Percentiles rank a stretch among this genome's conserved stretches.
Evolutionary conservation across 257 asterid species (phyloP).

Genomic region (Lycium barbarum): DNA sequence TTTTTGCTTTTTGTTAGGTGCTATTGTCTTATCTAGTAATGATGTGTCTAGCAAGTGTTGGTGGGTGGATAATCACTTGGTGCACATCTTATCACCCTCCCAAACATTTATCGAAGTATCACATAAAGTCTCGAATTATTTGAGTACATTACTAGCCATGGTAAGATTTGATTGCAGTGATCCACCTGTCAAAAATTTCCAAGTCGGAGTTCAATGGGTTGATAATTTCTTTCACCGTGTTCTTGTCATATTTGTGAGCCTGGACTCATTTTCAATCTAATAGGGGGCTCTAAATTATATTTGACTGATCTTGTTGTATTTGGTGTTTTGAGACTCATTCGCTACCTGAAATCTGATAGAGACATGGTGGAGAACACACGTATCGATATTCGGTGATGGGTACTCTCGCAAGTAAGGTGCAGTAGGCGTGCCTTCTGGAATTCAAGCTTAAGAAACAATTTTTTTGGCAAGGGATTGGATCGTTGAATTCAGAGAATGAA

Average conservation of each 20-base stretch:
- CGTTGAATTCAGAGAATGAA: not conserved
- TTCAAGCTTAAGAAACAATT: slow-evolving; percentile 45
- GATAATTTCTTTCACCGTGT: not conserved
- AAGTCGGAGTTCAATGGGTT: no score
- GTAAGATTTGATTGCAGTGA: slow-evolving; percentile 50
- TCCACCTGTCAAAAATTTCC: not conserved
- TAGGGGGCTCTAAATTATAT: slow-evolving; percentile 81
- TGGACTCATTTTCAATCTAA: not conserved
- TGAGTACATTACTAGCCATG: slow-evolving; percentile 79
- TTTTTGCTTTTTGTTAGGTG: slow-evolving; percentile 19
- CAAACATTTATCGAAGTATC: slow-evolving; percentile 73
- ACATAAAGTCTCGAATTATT: slow-evolving; percentile 93
- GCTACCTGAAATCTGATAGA: slow-evolving; percentile 76
- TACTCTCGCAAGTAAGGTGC: slow-evolving; percentile 78
- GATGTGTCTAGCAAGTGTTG: slow-evolving; percentile 51
- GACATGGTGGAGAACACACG: slow-evolving; percentile 91
- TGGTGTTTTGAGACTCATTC: slow-evolving; percentile 89
- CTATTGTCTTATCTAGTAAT: slow-evolving; percentile 15
- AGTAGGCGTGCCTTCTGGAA: slow-evolving; percentile 62
- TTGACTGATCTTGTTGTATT: slow-evolving; percentile 85
- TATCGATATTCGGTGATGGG: slow-evolving; percentile 93
- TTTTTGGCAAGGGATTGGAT: not conserved
- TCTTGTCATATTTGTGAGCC: not conserved
- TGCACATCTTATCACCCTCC: slow-evolving; percentile 74
- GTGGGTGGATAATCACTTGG: slow-evolving; percentile 97